These are phyloP conservation scores for Sporobolomyces pararoseus DNA, from an alignment of 768 basidiomycete genomes.

Conservation along the genomic window DNA sequence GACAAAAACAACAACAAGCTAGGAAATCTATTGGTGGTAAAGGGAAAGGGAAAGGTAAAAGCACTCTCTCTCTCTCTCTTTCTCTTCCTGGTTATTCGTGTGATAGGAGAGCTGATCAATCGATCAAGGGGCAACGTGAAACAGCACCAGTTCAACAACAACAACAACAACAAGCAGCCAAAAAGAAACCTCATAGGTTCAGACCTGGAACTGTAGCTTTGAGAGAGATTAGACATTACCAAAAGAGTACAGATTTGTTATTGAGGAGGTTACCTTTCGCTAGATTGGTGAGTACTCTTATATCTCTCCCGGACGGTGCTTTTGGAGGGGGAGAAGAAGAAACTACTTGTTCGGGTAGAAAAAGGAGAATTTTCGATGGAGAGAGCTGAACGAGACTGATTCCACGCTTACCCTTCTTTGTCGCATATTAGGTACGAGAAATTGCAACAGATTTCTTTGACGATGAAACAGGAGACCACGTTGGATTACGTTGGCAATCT, in stretches of 20 bases:
- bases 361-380: neutral
- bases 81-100: too few species aligned
- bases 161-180: neutral
- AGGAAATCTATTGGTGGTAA: slow-evolving; percentile 1
- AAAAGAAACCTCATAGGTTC: slow-evolving; percentile 18
- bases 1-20: neutral
- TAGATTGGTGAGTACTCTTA: neutral
- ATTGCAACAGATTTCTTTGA: slow-evolving; percentile 80
- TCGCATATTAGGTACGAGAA: slow-evolving; percentile 71
- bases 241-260: slow-evolving; percentile 7
- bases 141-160: neutral
- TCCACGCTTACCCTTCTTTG: neutral
- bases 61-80: neutral
- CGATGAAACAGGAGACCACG: slow-evolving; percentile 58
- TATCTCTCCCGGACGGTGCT: neutral
- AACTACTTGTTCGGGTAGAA: too few species aligned
- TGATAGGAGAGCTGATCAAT: neutral
- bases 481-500: slow-evolving; percentile 84
- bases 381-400: too few species aligned
- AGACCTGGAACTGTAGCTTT: slow-evolving; percentile 11
- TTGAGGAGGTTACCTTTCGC: slow-evolving; percentile 15
- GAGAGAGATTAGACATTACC: slow-evolving; percentile 15
- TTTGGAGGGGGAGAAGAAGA: neutral
- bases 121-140: neutral
- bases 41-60: slow-evolving; percentile 11